Base-by-base conservation (phyloP, 495 filamentous ascomycete genomes). In the Jackrogersella multiformis region DNA sequence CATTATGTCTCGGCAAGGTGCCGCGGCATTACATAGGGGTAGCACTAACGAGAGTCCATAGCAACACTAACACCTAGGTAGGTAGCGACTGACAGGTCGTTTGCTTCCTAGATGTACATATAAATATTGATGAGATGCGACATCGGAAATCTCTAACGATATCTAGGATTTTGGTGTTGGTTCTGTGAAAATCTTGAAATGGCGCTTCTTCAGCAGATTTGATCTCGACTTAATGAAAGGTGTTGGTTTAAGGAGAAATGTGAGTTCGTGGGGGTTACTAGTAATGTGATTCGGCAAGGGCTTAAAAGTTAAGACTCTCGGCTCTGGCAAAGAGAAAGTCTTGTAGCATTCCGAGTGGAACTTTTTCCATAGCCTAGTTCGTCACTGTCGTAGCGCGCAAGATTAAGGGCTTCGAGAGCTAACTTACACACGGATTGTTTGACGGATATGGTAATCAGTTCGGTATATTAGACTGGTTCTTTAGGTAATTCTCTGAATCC, bases 261-360 rank as follows among this genome's bases (percentile, higher is more conserved):
- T 30, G 26, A 30, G n/a, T 36, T 56, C 42, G 41, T 57, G 53
- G 53, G 52, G 42, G 44, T 49, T 45, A 26, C 20, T 20, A 45
- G 21, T 28, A 44, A 44, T 49, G 66, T 58, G 61, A 65, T 15
- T 52, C 26, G 30, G 49, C 42, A 52, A 48, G 66, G 61, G 56
- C 15, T 53, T 28, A 52, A 46, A 26, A 65, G n/a, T n/a, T n/a
- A n/a, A n/a, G n/a, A n/a, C n/a, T n/a, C 41, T 64, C 23, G 54
- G 35, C 24, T 58, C 39, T 44, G 56, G 51, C 42, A 55, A 18
- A 49, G 44, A 41, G 39, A 1, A 18, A 15, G 15, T 48, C 26
- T 65, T 39, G 66, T 69, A 39, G 66, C 38, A 69, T 69, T 28
- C 56, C 51, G 24, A 61, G 66, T 65, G 66, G 66, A 42, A 65